phyloP scores from a whole-genome alignment of 257 asterid genomes.

The Pogostemon cablin region DNA sequence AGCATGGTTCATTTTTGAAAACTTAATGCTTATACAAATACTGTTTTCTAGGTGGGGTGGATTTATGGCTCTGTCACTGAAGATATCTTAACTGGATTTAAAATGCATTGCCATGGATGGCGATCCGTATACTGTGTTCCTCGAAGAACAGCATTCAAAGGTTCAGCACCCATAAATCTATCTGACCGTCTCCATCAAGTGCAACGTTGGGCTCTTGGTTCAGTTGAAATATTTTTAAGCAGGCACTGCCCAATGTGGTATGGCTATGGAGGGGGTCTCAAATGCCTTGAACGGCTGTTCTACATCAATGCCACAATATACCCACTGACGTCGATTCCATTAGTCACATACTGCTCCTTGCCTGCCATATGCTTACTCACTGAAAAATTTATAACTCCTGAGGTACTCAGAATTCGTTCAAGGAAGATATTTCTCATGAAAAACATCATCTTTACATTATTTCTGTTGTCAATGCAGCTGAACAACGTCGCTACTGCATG shows the following conservation, averaged over 20 bases:
- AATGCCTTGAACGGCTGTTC: constrained; percentile 20
- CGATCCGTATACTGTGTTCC: constrained; percentile 29
- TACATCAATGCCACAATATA: constrained; percentile 24
- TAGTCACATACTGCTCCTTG: constrained; percentile 22
- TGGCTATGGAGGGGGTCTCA: constrained; percentile 26
- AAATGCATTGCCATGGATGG: constrained; percentile 32
- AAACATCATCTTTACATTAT: background rate
- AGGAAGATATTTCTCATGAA: background rate
- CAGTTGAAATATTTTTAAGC: constrained; percentile 22
- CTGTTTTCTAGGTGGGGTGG: constrained; percentile 24
- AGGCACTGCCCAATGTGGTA: constrained; percentile 27
- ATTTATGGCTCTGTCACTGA: constrained; percentile 29
- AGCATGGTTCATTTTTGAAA: background rate
- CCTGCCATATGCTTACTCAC: constrained; percentile 27
- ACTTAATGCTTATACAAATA: background rate
- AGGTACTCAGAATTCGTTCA: background rate
- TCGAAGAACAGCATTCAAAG: constrained; percentile 17
- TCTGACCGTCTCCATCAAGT: constrained; percentile 24
- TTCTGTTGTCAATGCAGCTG: constrained; percentile 15
- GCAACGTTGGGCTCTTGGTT: constrained; percentile 26
- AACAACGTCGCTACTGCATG: constrained; percentile 7
- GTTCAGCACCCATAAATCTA: constrained; percentile 23
- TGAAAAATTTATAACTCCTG: constrained; percentile 15
- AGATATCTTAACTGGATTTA: constrained; percentile 30
- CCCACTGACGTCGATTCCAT: constrained; percentile 23